These are phyloP conservation scores for Xylariaceae sp. DNA, from an alignment of 2,329 filamentous ascomycete species.

Conservation along the genomic window DNA sequence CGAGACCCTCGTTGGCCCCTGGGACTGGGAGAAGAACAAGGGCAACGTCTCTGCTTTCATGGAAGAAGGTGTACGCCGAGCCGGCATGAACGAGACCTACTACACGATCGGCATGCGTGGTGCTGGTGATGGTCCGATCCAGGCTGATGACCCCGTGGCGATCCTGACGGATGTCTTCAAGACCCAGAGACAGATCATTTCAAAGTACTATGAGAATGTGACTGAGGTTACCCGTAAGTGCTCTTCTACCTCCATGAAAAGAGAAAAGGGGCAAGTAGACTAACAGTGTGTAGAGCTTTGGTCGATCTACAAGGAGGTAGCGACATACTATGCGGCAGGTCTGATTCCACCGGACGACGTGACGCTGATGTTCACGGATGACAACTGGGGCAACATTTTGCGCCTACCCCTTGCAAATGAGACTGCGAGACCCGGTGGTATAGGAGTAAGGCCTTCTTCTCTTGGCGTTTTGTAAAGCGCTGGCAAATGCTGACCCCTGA, in stretches of 20 bases:
- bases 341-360: conserved; percentile 54
- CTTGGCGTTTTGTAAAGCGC: background rate
- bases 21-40: conserved; percentile 56
- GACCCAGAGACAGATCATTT: conserved; percentile 50
- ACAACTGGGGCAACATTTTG: conserved; percentile 63
- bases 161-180: conserved; percentile 45
- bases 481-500: background rate
- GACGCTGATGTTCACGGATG: conserved; percentile 63
- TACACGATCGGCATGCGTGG: conserved; percentile 56
- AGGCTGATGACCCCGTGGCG: conserved; percentile 19
- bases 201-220: conserved; percentile 43
- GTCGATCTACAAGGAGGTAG: conserved; percentile 62
- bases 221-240: conserved; percentile 40
- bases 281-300: conserved; percentile 45
- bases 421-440: conserved; percentile 53
- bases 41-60: conserved; percentile 53
- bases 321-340: conserved; percentile 47
- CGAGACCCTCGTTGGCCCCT: conserved; percentile 42
- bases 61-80: conserved; percentile 48
- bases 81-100: conserved; percentile 52
- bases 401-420: conserved; percentile 57
- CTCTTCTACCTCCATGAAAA: background rate
- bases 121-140: conserved; percentile 19
- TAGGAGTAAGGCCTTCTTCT: conserved; percentile 43
- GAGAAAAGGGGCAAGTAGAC: background rate